phyloP scores from a whole-genome alignment of 2,329 filamentous ascomycete species.

The Exserohilum turcica region DNA sequence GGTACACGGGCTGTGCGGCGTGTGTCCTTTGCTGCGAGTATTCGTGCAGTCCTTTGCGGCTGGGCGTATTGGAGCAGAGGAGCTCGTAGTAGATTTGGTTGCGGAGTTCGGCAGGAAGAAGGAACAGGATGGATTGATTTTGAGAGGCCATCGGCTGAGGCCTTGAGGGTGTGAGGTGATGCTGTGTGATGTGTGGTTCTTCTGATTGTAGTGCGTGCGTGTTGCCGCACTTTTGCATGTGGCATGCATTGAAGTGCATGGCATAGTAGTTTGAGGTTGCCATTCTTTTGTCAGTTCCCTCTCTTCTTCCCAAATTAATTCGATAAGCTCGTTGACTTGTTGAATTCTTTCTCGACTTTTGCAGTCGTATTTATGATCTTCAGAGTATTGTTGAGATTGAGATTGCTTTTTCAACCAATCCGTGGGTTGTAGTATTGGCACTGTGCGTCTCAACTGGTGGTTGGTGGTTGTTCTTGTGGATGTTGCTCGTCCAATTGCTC shows the following conservation, averaged over 20 bases:
- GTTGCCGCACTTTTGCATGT: not conserved
- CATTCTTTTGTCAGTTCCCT: constrained; percentile 9
- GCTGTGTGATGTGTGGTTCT: constrained; percentile 1
- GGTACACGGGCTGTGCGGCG: constrained; percentile 36
- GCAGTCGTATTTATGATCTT: not conserved
- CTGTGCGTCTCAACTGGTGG: not conserved
- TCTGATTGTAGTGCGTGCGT: not conserved
- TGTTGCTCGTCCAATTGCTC: not conserved
- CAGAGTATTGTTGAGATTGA: not conserved
- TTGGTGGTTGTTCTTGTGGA: not conserved
- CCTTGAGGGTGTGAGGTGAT: constrained; percentile 3
- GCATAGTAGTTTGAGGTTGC: constrained; percentile 28
- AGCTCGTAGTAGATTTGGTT: constrained; percentile 61
- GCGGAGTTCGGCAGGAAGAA: constrained; percentile 64
- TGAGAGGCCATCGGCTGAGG: constrained; percentile 16
- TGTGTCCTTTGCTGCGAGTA: constrained; percentile 1
- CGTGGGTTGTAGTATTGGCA: not conserved
- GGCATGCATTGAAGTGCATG: constrained; percentile 25
- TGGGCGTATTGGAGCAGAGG: constrained; percentile 34
- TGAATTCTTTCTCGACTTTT: not conserved
- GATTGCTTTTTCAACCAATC: not conserved
- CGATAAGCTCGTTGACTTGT: not conserved
- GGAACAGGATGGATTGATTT: constrained; percentile 41
- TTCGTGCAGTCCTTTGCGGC: constrained; percentile 10
- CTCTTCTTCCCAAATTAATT: not conserved